These are phyloP conservation scores for Coleophoma crateriformis DNA, from an alignment of 2,329 filamentous ascomycete genomes.

Conservation along the genomic window DNA sequence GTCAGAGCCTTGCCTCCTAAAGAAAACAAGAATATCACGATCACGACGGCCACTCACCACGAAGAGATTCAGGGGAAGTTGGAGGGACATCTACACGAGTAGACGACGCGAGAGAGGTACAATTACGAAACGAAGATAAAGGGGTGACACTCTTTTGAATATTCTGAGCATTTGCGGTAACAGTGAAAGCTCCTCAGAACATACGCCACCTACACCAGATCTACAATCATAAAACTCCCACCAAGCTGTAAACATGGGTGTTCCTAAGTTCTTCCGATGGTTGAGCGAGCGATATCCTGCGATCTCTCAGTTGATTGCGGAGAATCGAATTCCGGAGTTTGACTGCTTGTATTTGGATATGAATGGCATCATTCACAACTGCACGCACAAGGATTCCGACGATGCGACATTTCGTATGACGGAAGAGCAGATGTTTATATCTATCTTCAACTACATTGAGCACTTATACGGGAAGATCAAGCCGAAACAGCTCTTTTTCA, in stretches of 20 bases:
- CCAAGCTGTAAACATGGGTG: constrained; percentile 35
- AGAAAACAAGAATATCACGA: background rate
- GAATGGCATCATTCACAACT: constrained; percentile 99
- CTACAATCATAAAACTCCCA: constrained; percentile 2
- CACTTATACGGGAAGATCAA: constrained; percentile 99
- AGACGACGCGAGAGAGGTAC: background rate
- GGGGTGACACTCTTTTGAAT: background rate
- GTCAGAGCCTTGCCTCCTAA: background rate
- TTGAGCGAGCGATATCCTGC: constrained; percentile 98
- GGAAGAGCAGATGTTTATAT: constrained; percentile 99
- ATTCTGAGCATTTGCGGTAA: constrained; percentile 15
- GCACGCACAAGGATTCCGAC: constrained; percentile 94
- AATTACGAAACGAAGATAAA: background rate
- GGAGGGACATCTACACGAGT: background rate
- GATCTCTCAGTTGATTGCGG: constrained; percentile 96
- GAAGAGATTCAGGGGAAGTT: constrained; percentile 1
- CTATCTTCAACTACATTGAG: constrained; percentile 99
- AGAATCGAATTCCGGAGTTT: constrained; percentile 98
- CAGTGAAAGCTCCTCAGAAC: constrained; percentile 10
- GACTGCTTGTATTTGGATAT: constrained; percentile 96
- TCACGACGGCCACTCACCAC: constrained; percentile 1
- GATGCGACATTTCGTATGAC: constrained; percentile 88
- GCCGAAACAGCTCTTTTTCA: constrained; percentile 97
- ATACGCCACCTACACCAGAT: too few species aligned
- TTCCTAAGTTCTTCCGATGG: constrained; percentile 63